Evolutionary conservation across 805 yeast species (phyloP).

Genomic region (Candida argentea): DNA sequence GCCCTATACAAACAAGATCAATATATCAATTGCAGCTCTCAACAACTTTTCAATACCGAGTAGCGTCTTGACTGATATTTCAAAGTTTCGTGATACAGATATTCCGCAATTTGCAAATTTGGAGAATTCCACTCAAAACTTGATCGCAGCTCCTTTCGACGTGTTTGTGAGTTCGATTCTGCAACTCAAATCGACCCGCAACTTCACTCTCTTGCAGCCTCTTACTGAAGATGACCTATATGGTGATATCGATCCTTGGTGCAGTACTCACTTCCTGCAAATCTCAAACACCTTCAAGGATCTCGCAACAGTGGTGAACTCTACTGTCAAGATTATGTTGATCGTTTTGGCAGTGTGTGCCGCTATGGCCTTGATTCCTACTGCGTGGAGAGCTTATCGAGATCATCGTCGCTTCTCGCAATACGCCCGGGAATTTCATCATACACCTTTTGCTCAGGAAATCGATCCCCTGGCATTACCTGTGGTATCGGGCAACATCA

Average conservation of each 20-base stretch:
- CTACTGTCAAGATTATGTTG: conserved; percentile 28
- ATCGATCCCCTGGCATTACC: conserved; percentile 11
- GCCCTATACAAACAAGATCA: conserved; percentile 36
- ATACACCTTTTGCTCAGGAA: not conserved
- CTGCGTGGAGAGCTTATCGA: conserved; percentile 33
- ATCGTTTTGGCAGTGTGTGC: conserved; percentile 24
- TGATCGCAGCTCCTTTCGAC: conserved; percentile 54
- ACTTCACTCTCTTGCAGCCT: not conserved
- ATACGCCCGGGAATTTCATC: conserved; percentile 12
- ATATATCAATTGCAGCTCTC: conserved; percentile 47
- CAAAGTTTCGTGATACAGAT: conserved; percentile 31
- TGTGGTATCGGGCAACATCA: conserved; percentile 2
- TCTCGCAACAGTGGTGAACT: conserved; percentile 20
- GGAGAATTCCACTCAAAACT: conserved; percentile 42
- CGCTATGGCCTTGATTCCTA: conserved; percentile 29
- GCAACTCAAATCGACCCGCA: conserved; percentile 12
- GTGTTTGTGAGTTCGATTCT: conserved; percentile 30
- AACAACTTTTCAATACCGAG: conserved; percentile 55
- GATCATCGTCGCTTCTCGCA: conserved; percentile 44
- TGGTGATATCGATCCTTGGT: not conserved
- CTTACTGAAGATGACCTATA: not conserved
- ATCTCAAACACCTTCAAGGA: conserved; percentile 29
- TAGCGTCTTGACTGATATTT: conserved; percentile 48
- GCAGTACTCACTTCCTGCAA: conserved; percentile 17
- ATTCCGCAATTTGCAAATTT: conserved; percentile 62